phyloP scores from a whole-genome alignment of 805 yeast genomes.

The Deakozyma indianensis region DNA sequence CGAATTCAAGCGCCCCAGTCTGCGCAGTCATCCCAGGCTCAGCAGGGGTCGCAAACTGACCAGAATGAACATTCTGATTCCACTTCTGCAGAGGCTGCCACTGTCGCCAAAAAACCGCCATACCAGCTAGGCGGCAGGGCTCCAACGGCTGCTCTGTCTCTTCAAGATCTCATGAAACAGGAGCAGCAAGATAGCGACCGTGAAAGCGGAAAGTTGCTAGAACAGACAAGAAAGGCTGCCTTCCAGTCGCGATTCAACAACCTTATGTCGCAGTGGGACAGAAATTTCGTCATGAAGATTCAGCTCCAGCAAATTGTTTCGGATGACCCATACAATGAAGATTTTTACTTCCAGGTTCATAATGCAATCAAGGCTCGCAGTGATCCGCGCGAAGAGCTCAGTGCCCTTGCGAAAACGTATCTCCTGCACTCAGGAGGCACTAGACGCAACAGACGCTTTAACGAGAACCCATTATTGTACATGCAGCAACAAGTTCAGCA shows the following conservation, averaged over 20 bases:
- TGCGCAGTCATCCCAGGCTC: conserved; percentile 4
- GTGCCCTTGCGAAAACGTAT: conserved; percentile 84
- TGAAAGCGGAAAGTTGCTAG: conserved; percentile 9
- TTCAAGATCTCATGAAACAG: conserved; percentile 11
- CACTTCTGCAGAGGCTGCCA: background rate
- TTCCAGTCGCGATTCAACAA: conserved; percentile 69
- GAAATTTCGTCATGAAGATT: conserved; percentile 86
- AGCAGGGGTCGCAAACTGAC: background rate
- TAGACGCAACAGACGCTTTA: conserved; percentile 19
- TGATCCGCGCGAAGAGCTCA: conserved; percentile 41
- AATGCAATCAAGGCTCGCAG: conserved; percentile 54
- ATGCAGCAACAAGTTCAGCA: conserved; percentile 97
- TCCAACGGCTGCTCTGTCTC: conserved; percentile 5
- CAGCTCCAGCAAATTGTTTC: conserved; percentile 93
- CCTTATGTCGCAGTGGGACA: conserved; percentile 93
- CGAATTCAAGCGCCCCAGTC: conserved; percentile 10
- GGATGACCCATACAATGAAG: conserved; percentile 94
- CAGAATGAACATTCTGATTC: background rate
- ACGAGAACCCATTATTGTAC: conserved; percentile 80
- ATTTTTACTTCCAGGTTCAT: conserved; percentile 87
- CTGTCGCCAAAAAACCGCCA: background rate
- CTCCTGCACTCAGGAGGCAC: conserved; percentile 78
- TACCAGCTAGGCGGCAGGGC: background rate
- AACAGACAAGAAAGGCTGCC: conserved; percentile 11
- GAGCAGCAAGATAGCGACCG: conserved; percentile 10